phyloP scores from a whole-genome alignment of 805 yeast species.

The Ascoidea asiatica region DNA sequence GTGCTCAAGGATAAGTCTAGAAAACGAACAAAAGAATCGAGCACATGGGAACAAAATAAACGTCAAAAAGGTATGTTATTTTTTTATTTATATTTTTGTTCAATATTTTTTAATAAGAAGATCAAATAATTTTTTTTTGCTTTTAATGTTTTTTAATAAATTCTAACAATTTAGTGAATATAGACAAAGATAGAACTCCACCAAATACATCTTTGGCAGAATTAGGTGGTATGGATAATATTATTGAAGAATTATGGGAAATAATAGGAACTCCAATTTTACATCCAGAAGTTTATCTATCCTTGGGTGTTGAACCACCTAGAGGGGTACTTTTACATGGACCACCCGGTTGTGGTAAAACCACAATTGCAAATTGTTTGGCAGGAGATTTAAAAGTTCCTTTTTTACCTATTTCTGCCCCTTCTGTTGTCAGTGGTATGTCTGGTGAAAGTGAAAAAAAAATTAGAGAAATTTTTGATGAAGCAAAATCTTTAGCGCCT shows the following conservation, averaged over 20 bases:
- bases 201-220: slow-evolving; percentile 58
- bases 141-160: slow-evolving; percentile 4
- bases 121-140: slow-evolving; percentile 2
- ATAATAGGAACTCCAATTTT: slow-evolving; percentile 81
- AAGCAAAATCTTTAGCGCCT: slow-evolving; percentile 83
- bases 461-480: slow-evolving; percentile 83
- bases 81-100: neutral
- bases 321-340: slow-evolving; percentile 91
- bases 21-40: slow-evolving; percentile 36
- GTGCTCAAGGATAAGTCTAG: slow-evolving; percentile 21
- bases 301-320: slow-evolving; percentile 92
- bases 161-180: slow-evolving; percentile 17
- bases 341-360: slow-evolving; percentile 98
- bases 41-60: slow-evolving; percentile 18
- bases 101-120: neutral
- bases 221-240: slow-evolving; percentile 80
- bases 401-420: slow-evolving; percentile 83
- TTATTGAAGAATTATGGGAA: slow-evolving; percentile 81
- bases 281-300: slow-evolving; percentile 81
- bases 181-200: slow-evolving; percentile 48
- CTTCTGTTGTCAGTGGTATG: slow-evolving; percentile 96
- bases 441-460: slow-evolving; percentile 98
- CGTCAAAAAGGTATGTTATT: slow-evolving; percentile 23
- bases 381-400: slow-evolving; percentile 95
- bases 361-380: slow-evolving; percentile 88